A percentile compares a stretch with the other conserved stretches of the same genome.
Evolutionary conservation across 257 asterid genomes (phyloP).

Genomic region (Petunia axillaris): DNA sequence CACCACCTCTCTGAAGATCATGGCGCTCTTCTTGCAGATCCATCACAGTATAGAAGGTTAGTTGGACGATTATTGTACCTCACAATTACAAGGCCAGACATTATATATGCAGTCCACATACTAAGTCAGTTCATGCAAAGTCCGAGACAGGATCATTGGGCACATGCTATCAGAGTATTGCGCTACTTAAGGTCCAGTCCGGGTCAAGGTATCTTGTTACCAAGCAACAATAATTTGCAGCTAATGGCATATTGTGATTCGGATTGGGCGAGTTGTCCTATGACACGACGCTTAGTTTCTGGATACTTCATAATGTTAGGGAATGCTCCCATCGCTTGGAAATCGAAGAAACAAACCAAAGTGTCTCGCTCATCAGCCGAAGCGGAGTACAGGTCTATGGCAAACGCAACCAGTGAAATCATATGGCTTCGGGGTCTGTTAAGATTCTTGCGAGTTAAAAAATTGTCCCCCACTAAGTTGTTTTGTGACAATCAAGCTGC

Average conservation of each 20-base stretch:
- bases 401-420: background rate
- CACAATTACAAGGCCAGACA: background rate
- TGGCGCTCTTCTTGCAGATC: background rate
- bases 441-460: background rate
- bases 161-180: background rate
- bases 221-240: no score
- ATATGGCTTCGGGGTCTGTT: background rate
- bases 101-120: background rate
- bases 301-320: background rate
- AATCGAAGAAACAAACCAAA: background rate
- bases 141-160: no score
- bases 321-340: no score
- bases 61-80: no score
- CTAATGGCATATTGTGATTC: background rate
- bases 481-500: background rate
- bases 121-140: background rate
- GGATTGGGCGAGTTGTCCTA: no score
- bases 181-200: background rate
- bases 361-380: background rate
- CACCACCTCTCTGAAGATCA: background rate
- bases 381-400: background rate
- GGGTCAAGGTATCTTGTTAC: background rate
- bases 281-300: background rate
- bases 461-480: background rate
- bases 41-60: background rate